Percentiles rank a stretch among this genome's conserved stretches.
Evolutionary conservation across 495 filamentous ascomycete species (phyloP).

Genomic region (Lepraria neglecta): DNA sequence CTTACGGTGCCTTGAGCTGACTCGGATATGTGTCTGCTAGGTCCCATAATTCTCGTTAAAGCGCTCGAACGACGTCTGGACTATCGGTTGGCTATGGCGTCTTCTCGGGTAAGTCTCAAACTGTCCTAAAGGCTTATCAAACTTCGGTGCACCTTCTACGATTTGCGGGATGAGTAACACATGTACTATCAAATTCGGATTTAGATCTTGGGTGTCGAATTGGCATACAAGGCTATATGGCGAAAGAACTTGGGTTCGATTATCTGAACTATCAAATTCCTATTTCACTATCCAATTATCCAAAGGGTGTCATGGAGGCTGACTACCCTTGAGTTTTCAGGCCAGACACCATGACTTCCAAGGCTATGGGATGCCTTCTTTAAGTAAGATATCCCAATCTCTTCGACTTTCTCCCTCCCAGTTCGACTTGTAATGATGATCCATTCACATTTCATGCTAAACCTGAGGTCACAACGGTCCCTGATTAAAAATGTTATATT

Average conservation of each 20-base stretch:
- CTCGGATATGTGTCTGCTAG: neutral
- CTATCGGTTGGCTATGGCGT: neutral
- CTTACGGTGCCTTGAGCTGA: neutral
- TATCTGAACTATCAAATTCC: conserved; percentile 34
- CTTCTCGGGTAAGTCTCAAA: conserved; percentile 3
- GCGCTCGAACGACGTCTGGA: neutral
- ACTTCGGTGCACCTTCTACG: neutral
- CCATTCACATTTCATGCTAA: conserved; percentile 84
- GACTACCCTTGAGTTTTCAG: neutral
- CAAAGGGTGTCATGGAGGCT: neutral
- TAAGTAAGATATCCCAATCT: neutral
- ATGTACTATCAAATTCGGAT: conserved; percentile 65
- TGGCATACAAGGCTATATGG: conserved; percentile 28
- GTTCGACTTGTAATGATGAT: conserved; percentile 52
- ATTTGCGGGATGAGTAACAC: conserved; percentile 49
- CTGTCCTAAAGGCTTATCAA: neutral
- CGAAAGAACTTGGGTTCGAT: conserved; percentile 48
- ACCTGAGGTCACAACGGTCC: conserved; percentile 58
- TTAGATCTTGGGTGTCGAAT: conserved; percentile 7
- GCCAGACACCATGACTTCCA: neutral
- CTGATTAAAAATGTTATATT: conserved; percentile 79
- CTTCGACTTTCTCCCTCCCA: neutral
- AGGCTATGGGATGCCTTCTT: neutral
- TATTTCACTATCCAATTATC: neutral
- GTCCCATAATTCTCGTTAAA: neutral